Evolutionary conservation across 2,329 filamentous ascomycete species (phyloP).

Genomic region (Fusarium mexicanum): DNA sequence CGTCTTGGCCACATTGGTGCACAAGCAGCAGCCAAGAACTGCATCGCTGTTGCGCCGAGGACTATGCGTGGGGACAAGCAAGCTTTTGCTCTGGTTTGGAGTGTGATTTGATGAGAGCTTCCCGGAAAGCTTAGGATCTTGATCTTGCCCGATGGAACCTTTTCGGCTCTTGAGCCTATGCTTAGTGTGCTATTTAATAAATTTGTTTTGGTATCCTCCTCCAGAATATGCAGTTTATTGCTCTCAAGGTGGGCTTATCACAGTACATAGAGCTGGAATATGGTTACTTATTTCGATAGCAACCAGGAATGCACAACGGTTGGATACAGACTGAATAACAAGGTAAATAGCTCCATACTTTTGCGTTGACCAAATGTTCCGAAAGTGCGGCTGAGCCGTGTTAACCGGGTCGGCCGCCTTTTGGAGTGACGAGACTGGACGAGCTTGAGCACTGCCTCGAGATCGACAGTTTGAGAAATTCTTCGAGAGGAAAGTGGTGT

Average conservation of each 20-base stretch:
- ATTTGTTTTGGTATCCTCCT: no score
- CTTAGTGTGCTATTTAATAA: accelerated
- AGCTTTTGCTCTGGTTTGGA: not conserved
- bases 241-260: accelerated
- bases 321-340: accelerated
- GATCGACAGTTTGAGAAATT: not conserved
- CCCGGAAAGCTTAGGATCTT: accelerated
- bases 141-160: accelerated
- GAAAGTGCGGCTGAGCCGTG: not conserved
- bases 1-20: not conserved
- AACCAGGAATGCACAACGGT: accelerated
- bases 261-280: accelerated
- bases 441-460: not conserved
- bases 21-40: not conserved
- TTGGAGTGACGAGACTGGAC: not conserved
- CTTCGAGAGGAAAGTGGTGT: accelerated
- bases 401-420: not conserved
- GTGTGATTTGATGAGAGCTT: not conserved
- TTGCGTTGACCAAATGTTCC: not conserved
- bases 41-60: not conserved
- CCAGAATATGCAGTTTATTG: no score
- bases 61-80: not conserved
- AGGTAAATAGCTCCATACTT: not conserved
- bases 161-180: accelerated
- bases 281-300: not conserved